Evolutionary conservation across 257 asterid genomes (phyloP), one percentile per base, ranked within the genome.

Genomic region (Forsythia suspensa): DNA sequence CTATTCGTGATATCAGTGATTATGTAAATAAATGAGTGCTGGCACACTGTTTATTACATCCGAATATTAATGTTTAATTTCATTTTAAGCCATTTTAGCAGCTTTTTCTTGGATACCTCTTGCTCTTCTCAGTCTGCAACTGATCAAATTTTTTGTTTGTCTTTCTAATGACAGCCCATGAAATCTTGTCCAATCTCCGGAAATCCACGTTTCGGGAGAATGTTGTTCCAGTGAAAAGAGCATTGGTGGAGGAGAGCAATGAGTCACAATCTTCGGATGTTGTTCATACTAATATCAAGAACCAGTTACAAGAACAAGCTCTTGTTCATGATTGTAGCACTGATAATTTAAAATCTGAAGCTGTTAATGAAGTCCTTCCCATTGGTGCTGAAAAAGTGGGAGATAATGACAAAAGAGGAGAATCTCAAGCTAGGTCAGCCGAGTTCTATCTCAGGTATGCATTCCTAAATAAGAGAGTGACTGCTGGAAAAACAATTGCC

Each of bases 171-270:
- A 57, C 97, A 94, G 98, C 92, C 65, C 76, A 79, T 76, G 97
- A 91, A 78, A 94, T 94, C 89, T 79, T 92, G 81, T 92, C 94
- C 81, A 78, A 85, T 72, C 91, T 94, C 80, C 88, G 82, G 82
- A 91, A 89, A 81, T 91, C 96, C 55, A 79, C 37, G 78, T 71
- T 68, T 82, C 83, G 69, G 74, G 81, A 69, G 73, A 84, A 85
- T 72, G 84, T 74, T 52, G 86, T 38, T 75, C 40, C 71, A 21
- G 48, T 63, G 81, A 86, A 84, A 77, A 81, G 82, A 67, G 76
- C 85, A 46, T 76, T 69, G 61, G 37, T 65, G 42, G 85, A 80
- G 52, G 87, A 76, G 81, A 75, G 46, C 72, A 77, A 55, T 76
- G 79, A 70, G 69, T 78, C 76, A 40, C 81, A 81, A 66, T 80